A percentile compares a stretch with the other conserved stretches of the same genome.
phyloP scores from a whole-genome alignment of 345 rosid genomes.

The Syzygium aromaticum region DNA sequence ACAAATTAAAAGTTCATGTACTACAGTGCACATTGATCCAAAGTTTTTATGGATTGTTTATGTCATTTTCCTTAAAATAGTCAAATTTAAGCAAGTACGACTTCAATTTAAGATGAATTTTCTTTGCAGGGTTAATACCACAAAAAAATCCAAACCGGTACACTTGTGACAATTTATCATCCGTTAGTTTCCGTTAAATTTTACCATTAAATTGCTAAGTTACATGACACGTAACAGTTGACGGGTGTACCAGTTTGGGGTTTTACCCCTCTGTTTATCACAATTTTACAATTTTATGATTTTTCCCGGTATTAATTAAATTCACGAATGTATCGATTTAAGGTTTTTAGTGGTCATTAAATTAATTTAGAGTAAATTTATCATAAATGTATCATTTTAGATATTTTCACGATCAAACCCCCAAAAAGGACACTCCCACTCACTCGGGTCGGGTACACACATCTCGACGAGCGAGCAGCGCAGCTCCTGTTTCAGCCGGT shows the following conservation, averaged over 20 bases:
- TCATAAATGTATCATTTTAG: fast-evolving
- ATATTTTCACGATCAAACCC: too few species aligned
- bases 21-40: too few species aligned
- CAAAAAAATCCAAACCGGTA: not conserved
- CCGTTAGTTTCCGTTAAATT: fast-evolving
- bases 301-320: too few species aligned
- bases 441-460: not conserved
- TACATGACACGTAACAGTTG: too few species aligned
- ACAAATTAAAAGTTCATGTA: too few species aligned
- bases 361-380: fast-evolving
- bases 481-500: not conserved
- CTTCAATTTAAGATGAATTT: not conserved
- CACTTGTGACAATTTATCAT: fast-evolving
- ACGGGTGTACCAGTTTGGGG: too few species aligned
- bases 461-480: not conserved
- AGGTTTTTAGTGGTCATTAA: not conserved
- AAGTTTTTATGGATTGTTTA: too few species aligned
- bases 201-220: too few species aligned
- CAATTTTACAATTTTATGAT: too few species aligned
- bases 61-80: not conserved
- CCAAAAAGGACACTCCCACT: not conserved
- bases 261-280: too few species aligned
- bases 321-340: too few species aligned
- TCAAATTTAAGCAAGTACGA: fast-evolving
- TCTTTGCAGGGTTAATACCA: fast-evolving